Conservation (phyloP, 176 grass and related monocot genomes). For the Typha latifolia region DNA sequence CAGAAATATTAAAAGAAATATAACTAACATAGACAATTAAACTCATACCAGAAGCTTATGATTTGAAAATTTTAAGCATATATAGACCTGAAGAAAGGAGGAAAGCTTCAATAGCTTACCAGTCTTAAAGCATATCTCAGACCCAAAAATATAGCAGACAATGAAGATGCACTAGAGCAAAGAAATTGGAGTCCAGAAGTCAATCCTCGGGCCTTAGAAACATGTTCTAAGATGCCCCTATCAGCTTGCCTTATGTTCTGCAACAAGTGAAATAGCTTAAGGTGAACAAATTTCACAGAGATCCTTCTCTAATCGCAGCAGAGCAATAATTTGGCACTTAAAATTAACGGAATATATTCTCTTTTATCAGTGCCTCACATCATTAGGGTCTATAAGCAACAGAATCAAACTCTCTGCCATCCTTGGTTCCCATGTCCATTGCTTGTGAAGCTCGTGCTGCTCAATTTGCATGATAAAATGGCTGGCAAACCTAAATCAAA, state of each 20-base stretch:
- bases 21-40: too few species aligned
- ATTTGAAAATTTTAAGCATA: background rate
- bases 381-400: slow-evolving; percentile 67
- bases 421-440: slow-evolving; percentile 81
- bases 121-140: slow-evolving; percentile 67
- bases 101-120: slow-evolving; percentile 36
- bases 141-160: slow-evolving; percentile 63
- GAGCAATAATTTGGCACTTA: background rate
- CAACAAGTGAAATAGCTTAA: slow-evolving; percentile 18
- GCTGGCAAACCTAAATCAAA: slow-evolving; percentile 48
- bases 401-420: slow-evolving; percentile 96
- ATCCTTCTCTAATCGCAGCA: background rate
- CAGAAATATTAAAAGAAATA: too few species aligned
- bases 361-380: slow-evolving; percentile 34
- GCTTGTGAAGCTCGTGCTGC: slow-evolving; percentile 63
- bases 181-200: slow-evolving; percentile 91
- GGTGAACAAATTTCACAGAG: slow-evolving; percentile 3
- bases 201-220: slow-evolving; percentile 58
- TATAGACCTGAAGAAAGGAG: background rate
- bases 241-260: slow-evolving; percentile 79
- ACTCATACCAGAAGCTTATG: too few species aligned
- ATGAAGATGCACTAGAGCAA: slow-evolving; percentile 64
- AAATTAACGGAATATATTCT: background rate
- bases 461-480: slow-evolving; percentile 80
- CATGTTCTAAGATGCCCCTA: slow-evolving; percentile 81